A percentile compares a stretch with the other conserved stretches of the same genome.
phyloP scores from a whole-genome alignment of 139 green algal species.

The Zygnema cylindricum region DNA sequence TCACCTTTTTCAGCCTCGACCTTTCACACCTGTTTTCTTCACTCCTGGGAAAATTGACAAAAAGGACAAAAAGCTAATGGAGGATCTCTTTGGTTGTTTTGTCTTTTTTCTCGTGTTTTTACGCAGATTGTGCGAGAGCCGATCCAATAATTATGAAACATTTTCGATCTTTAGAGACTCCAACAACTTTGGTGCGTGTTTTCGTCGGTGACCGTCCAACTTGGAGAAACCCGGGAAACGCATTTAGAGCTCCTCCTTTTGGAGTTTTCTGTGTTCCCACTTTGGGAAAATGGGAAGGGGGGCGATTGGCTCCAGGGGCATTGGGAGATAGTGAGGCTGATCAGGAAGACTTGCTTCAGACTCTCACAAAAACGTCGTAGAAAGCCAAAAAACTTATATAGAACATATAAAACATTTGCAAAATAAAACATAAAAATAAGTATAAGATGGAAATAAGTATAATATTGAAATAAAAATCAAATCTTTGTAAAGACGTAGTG shows the following conservation, averaged over 20 bases:
- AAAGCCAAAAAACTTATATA: too few species aligned
- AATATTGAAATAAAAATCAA: too few species aligned
- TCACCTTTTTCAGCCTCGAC: not conserved
- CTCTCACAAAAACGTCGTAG: too few species aligned
- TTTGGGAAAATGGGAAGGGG: constrained; percentile 1
- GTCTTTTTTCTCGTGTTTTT: not conserved
- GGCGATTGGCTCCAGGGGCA: constrained; percentile 58
- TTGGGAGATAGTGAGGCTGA: constrained; percentile 47
- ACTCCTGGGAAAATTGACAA: not conserved
- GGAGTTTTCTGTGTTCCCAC: not conserved
- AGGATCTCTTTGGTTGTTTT: not conserved
- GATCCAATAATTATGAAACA: constrained; percentile 17
- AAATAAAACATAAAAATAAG: too few species aligned
- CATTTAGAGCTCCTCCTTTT: constrained; percentile 15
- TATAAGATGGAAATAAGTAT: too few species aligned
- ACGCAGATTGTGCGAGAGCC: constrained; percentile 28
- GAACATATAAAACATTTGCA: too few species aligned
- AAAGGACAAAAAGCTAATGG: too few species aligned
- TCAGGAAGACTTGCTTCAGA: not conserved
- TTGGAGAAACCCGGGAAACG: constrained; percentile 13
- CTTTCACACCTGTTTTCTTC: not conserved
- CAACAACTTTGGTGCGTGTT: constrained; percentile 33
- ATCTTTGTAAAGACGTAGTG: too few species aligned
- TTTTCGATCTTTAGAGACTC: not conserved
- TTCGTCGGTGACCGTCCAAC: constrained; percentile 23